Base-by-base conservation (phyloP, 208 protist genomes). In the Wallacemonas sp. region DNA sequence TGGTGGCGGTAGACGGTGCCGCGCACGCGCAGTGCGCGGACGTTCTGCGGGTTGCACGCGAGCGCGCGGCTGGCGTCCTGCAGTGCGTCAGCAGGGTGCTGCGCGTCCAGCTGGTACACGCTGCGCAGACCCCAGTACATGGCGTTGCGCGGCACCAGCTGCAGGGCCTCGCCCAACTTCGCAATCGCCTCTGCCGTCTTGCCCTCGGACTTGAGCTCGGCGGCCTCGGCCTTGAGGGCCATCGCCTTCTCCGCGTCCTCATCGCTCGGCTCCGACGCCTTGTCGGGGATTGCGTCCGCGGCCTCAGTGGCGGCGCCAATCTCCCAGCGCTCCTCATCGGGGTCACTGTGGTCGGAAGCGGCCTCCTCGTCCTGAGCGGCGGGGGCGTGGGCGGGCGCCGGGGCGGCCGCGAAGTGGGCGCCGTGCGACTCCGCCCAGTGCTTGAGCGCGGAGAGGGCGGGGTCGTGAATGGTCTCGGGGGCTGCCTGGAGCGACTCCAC, bases 71-170 rank as follows among this genome's bases (percentile, higher is more conserved):
- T 82, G 38, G 84, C 81, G 63, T 92, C 84, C 23, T 80, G 79
- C 39, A 94, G 61, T 2, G 86, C 89, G 22, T 84, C 83, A 5
- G 48, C 48, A 2, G 81, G 84, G 26, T 70, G 76, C 61, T 74
- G 76, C 33, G 66, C 57, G 23, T 90, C 65, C 2, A 94, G 77
- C 39, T 86, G 61, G 54, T 87, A 92, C 45, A 79, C 65, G 14
- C 77, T 71, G 25, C 86, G 86, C 22, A 89, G 61, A 18, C 84
- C 80, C 83, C 86, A 94, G 76, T 89, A 89, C 78, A 90, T 89
- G 44, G 86, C 89, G 54, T 82, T 91, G 48, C 48, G 61, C 18
- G 84, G 86, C 42, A 75, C 83, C 32, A 85, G 62, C 28, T 66
- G 50, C 57, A 92, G 67, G 11, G 89, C 84, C 66, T 91, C 74